Conservation (phyloP, 2,329 filamentous ascomycete genomes). For the Aspergillus felis region DNA sequence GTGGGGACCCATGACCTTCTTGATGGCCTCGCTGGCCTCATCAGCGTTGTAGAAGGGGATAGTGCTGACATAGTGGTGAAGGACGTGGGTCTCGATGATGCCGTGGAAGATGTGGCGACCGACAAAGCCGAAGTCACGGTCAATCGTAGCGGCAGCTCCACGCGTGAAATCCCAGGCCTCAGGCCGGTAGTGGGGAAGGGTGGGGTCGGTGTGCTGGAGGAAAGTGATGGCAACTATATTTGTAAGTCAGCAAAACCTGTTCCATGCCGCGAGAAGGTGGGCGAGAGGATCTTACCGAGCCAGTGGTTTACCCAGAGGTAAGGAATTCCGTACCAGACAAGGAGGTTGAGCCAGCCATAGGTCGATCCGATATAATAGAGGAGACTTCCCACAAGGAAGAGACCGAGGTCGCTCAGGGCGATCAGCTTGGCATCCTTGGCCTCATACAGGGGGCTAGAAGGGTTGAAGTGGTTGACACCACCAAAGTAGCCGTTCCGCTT, state of each 20-base stretch:
- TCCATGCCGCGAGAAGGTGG: background rate
- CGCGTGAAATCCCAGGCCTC: constrained; percentile 89
- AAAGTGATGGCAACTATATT: constrained; percentile 93
- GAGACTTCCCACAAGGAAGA: constrained; percentile 58
- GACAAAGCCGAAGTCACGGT: constrained; percentile 95
- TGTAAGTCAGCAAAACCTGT: constrained; percentile 11
- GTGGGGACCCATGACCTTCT: constrained; percentile 89
- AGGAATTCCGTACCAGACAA: constrained; percentile 91
- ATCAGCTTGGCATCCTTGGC: constrained; percentile 86
- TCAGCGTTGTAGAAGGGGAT: constrained; percentile 98
- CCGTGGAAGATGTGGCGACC: constrained; percentile 87
- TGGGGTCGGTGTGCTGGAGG: constrained; percentile 94
- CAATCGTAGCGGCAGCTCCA: constrained; percentile 90
- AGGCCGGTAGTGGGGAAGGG: constrained; percentile 85
- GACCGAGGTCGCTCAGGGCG: constrained; percentile 77
- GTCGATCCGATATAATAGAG: constrained; percentile 68
- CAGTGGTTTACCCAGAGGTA: constrained; percentile 99
- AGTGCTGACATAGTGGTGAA: constrained; percentile 94
- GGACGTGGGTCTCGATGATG: constrained; percentile 95
- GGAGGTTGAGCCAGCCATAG: constrained; percentile 80
- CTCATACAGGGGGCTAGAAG: constrained; percentile 84
- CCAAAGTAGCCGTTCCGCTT: constrained; percentile 77
- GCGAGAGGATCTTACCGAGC: constrained; percentile 67
- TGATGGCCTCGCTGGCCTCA: constrained; percentile 90
- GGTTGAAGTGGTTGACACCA: constrained; percentile 94